These are phyloP conservation scores for Fonsecaea pugnacius DNA, from an alignment of 2,329 filamentous ascomycete genomes.

Conservation along the genomic window DNA sequence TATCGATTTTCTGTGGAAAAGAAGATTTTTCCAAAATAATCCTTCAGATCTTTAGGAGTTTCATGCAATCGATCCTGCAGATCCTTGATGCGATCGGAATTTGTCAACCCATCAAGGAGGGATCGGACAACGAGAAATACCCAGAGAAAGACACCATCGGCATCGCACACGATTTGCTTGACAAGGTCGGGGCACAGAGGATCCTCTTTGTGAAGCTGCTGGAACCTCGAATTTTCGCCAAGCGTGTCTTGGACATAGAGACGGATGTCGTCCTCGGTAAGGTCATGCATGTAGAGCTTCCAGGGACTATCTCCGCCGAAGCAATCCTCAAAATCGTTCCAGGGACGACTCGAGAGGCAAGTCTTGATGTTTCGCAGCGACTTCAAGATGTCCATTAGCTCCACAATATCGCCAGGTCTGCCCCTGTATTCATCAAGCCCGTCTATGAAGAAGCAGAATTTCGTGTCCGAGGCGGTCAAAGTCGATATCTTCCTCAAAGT, in stretches of 20 bases:
- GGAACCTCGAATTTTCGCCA: conserved; percentile 3
- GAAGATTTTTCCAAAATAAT: neutral
- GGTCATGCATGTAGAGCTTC: conserved; percentile 12
- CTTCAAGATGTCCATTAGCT: neutral
- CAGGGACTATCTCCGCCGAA: neutral
- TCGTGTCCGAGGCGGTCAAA: neutral
- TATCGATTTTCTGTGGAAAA: neutral
- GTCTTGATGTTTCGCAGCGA: conserved; percentile 14
- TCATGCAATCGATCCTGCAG: neutral
- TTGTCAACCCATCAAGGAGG: conserved; percentile 7
- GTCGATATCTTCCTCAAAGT: neutral
- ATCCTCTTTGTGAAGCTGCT: neutral
- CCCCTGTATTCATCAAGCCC: conserved; percentile 22
- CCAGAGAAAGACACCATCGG: conserved; percentile 17
- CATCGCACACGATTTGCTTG: neutral
- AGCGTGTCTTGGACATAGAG: conserved; percentile 5
- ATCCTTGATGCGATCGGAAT: neutral
- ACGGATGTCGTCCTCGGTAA: conserved; percentile 15
- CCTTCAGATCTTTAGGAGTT: neutral
- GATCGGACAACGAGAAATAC: conserved; percentile 3
- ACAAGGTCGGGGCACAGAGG: neutral
- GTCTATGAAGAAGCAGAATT: conserved; percentile 21
- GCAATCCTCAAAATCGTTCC: conserved; percentile 3
- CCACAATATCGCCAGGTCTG: conserved; percentile 10
- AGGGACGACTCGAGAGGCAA: conserved; percentile 14